Base-by-base conservation (phyloP, 2,329 filamentous ascomycete genomes). In the Trichoderma semiorbis region DNA sequence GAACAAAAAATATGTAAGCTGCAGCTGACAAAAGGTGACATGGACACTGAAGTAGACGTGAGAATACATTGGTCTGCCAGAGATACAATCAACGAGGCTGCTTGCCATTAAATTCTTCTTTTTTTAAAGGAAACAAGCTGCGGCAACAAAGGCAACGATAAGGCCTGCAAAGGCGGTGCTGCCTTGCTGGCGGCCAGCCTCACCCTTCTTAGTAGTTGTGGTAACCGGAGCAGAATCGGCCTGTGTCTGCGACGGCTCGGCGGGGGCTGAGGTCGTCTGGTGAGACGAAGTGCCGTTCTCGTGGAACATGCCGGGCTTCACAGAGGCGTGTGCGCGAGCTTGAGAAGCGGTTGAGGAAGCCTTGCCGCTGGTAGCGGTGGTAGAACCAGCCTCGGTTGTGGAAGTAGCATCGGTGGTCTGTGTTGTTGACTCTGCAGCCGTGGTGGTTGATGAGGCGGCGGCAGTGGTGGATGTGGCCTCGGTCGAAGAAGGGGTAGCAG, bases 101-200 rank as follows among this genome's bases (percentile, higher is more conserved):
- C 55, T 63, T 74, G 76, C 30, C 70, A 70, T 47, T 24, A 39
- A 39, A 28, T 26, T 53, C 68, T 43, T 57, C 69, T 55, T 69
- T 47, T 53, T 65, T 76, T 79, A 88, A 74, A 85, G 84, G 74
- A 87, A 80, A 75, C 82, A 86, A 18, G 84, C 83, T 30, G 87
- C 84, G 28, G 86, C 87, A 36, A 88, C 81, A 58, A 90, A 83
- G 68, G 87, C 88, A 60, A 89, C 83, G 57, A 89, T 80, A 26
- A 90, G 82, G 60, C 88, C 86, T 8, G 83, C 86, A 50, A 88
- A 78, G 64, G 87, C 86, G 63, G 84, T 83, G 67, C 84, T 84
- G 64, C 85, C 84, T 74, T 87, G 83, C 60, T 83, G 84, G 18
- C 81, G 81, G 24, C 83, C 85, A 68, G 80, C 81, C 74, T 87